A percentile compares a stretch with the other conserved stretches of the same genome.
These are phyloP conservation scores for Mucor indicus DNA, from an alignment of 371 early-diverging fungal species.

Conservation along the genomic window DNA sequence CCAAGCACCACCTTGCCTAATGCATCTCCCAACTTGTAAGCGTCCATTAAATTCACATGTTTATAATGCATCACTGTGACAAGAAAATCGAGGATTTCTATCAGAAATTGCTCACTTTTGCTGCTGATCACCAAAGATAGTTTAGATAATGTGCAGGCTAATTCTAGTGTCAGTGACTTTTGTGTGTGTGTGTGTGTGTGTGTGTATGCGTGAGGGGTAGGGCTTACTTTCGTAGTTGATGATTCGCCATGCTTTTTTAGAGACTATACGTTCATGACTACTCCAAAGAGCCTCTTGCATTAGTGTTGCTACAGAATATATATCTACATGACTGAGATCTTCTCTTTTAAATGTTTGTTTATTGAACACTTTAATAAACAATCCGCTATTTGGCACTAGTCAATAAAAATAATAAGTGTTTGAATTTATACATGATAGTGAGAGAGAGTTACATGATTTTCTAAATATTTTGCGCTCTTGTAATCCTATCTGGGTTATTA, in stretches of 20 bases:
- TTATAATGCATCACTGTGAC: conserved; percentile 42
- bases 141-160: conserved; percentile 38
- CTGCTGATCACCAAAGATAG: conserved; percentile 26
- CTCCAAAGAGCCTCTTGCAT: conserved; percentile 48
- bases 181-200: neutral
- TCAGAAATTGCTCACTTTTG: conserved; percentile 29
- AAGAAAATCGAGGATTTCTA: conserved; percentile 42
- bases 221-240: conserved; percentile 49
- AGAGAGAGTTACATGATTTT: conserved; percentile 32
- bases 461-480: conserved; percentile 43
- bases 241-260: conserved; percentile 39
- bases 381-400: conserved; percentile 38
- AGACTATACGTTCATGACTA: conserved; percentile 40
- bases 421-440: too few species aligned
- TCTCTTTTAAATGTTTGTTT: conserved; percentile 31
- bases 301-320: conserved; percentile 48
- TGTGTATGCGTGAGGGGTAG: conserved; percentile 2
- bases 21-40: conserved; percentile 43
- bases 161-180: neutral
- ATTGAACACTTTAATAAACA: conserved; percentile 39
- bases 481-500: too few species aligned
- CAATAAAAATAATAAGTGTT: too few species aligned
- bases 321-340: conserved; percentile 32
- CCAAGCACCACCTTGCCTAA: conserved; percentile 47
- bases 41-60: conserved; percentile 36